Base-by-base conservation (phyloP, 768 basidiomycete genomes). In the Rhizopogon salebrosus region DNA sequence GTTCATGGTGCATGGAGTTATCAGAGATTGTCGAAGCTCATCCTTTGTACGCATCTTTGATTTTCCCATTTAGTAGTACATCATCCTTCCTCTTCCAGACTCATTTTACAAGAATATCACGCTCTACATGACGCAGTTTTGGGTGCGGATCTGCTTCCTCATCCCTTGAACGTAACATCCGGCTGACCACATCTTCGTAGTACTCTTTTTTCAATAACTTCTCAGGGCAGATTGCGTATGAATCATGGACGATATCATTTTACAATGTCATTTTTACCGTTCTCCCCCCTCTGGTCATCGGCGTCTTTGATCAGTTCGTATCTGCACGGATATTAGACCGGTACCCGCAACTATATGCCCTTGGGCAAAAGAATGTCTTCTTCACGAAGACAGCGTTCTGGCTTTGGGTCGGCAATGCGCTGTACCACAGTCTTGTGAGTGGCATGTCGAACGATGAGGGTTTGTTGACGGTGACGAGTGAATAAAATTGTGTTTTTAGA, bases 1-100 rank as follows among this genome's bases (percentile, higher is more conserved):
- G 97, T 99, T 6, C 97, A 99, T 63, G 97, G 97, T 4, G 89
- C 97, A 2, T 99, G 97, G 97, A 98, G 95, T 72, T 99, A 99
- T 66, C 87, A 91, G 52, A 80, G 97, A 31, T 67, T 99, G 53
- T 95, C 94, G 13, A 98, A 95, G 67, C 79, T 99, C 52, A 95
- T 98, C 63, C 77, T 99, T 8, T 99, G 95, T 95, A 65, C 56
- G 92, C 79, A 7, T 41, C 27, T 29, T 10, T 36, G 8, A 35
- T 22, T 18, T 18, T 13, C 31, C 9, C n/a, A 13, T 14, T 20
- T 16, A 13, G 18, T 27, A 22, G 43, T 34, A 48, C 9, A 18
- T 49, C 52, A 61, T 23, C 64, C 43, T 27, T 36, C 35, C 48
- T 1, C 23, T 41, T 22, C 14, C 43, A 97, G 94, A 91, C 71